Percentiles rank a stretch among this genome's conserved stretches.
These are phyloP conservation scores for Calonectria henricotiae DNA, from an alignment of 2,329 filamentous ascomycete genomes.

Conservation along the genomic window DNA sequence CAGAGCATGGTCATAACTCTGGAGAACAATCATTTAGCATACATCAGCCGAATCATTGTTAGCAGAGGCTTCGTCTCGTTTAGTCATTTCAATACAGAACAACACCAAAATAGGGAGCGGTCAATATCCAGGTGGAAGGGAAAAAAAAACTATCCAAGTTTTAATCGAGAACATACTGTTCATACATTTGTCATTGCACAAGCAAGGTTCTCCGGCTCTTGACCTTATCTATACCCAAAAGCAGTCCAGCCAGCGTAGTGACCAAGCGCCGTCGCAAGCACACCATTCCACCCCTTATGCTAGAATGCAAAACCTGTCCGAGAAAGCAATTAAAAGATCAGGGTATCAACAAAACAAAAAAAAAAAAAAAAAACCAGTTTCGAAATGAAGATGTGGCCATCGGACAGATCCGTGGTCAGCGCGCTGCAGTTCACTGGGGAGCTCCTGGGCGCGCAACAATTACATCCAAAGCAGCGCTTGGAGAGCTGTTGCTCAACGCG, in stretches of 20 bases:
- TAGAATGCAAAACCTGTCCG: conserved; percentile 33
- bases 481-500: conserved; percentile 6
- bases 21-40: background rate
- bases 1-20: background rate
- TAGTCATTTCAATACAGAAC: background rate
- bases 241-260: conserved; percentile 4
- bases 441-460: conserved; percentile 24
- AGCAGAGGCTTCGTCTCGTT: background rate
- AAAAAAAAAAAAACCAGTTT: conserved; percentile 15
- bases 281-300: conserved; percentile 33
- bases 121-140: background rate
- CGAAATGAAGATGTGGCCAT: conserved; percentile 47
- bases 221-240: conserved; percentile 29
- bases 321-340: conserved; percentile 35
- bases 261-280: conserved; percentile 31
- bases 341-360: conserved; percentile 51
- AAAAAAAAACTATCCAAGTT: conserved; percentile 10
- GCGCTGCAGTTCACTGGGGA: conserved; percentile 1
- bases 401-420: conserved; percentile 16
- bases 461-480: conserved; percentile 28
- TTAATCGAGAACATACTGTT: conserved; percentile 27
- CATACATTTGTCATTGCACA: conserved; percentile 37
- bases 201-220: conserved; percentile 12
- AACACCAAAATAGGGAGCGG: background rate
- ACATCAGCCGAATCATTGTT: background rate